These are phyloP conservation scores for Jaapia argillacea DNA, from an alignment of 768 basidiomycete genomes.

Conservation along the genomic window DNA sequence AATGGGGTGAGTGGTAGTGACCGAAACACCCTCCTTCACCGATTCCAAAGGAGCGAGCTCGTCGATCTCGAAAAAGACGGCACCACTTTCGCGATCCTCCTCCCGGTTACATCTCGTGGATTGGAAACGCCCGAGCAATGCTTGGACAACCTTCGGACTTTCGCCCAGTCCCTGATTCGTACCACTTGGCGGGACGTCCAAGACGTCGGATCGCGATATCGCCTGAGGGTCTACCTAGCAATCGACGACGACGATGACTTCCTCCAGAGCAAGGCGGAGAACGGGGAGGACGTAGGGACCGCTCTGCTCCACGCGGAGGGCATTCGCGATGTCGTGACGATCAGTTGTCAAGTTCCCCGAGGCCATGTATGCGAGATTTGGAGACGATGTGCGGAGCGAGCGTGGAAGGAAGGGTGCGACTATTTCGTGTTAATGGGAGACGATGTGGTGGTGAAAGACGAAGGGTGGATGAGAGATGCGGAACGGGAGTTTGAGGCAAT, in stretches of 20 bases:
- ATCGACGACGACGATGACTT: slow-evolving; percentile 40
- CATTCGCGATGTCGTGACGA: slow-evolving; percentile 24
- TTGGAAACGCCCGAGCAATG: slow-evolving; percentile 24
- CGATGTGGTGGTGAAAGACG: slow-evolving; percentile 38
- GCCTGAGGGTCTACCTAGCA: slow-evolving; percentile 37
- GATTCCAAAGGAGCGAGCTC: slow-evolving; percentile 25
- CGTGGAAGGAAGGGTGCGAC: slow-evolving; percentile 37
- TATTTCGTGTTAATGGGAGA: slow-evolving; percentile 48
- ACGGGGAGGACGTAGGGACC: slow-evolving; percentile 22
- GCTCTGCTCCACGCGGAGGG: slow-evolving; percentile 25
- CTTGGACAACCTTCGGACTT: slow-evolving; percentile 28
- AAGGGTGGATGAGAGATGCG: slow-evolving; percentile 39
- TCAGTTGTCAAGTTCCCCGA: slow-evolving; percentile 27
- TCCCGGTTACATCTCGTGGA: slow-evolving; percentile 49
- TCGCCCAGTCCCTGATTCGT: slow-evolving; percentile 30
- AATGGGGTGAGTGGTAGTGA: slow-evolving; percentile 3
- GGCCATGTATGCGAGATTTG: slow-evolving; percentile 46
- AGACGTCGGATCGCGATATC: slow-evolving; percentile 19
- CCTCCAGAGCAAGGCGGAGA: slow-evolving; percentile 16
- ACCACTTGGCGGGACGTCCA: slow-evolving; percentile 38
- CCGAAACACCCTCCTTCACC: slow-evolving; percentile 11
- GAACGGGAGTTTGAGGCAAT: slow-evolving; percentile 28
- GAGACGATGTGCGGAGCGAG: slow-evolving; percentile 36
- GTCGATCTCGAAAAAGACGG: slow-evolving; percentile 24
- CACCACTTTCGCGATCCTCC: slow-evolving; percentile 39